A percentile compares a stretch with the other conserved stretches of the same genome.
Conservation (phyloP, 2,329 filamentous ascomycete species). For the Gyromitra esculenta region DNA sequence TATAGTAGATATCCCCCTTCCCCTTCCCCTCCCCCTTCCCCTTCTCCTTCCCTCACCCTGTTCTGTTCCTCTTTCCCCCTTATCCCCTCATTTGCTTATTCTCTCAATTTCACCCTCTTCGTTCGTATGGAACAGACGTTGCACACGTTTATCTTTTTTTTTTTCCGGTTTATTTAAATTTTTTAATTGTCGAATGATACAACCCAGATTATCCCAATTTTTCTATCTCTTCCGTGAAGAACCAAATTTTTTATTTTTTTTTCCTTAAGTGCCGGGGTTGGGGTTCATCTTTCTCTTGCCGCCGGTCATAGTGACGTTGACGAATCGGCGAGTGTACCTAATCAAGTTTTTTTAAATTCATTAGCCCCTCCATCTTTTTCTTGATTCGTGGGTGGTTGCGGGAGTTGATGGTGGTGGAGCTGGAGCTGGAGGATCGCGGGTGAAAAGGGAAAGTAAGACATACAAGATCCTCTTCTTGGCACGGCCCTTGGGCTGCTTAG, state of each 20-base stretch:
- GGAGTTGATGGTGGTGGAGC: not conserved
- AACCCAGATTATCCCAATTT: constrained; percentile 36
- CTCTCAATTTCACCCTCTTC: not conserved
- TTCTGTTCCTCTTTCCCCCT: not conserved
- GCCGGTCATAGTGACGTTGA: constrained; percentile 96
- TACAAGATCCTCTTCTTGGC: constrained; percentile 85
- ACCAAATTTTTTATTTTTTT: constrained; percentile 60
- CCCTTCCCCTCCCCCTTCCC: not conserved
- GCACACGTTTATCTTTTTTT: constrained; percentile 10
- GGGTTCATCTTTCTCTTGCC: constrained; percentile 99
- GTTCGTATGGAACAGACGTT: constrained; percentile 4
- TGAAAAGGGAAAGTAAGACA: constrained; percentile 7
- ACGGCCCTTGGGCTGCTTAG: constrained; percentile 95
- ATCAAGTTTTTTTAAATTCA: constrained; percentile 47
- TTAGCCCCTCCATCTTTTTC: constrained; percentile 26
- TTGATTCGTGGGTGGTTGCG: constrained; percentile 4
- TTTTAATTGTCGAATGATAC: constrained; percentile 45
- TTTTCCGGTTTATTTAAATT: constrained; percentile 32
- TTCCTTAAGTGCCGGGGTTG: constrained; percentile 73
- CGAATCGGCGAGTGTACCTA: constrained; percentile 95
- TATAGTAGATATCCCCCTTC: not conserved
- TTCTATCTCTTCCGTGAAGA: not conserved
- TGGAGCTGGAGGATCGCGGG: not conserved
- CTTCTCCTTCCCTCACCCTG: not conserved
- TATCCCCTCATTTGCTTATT: not conserved